Evolutionary conservation across 169 alveolate genomes (phyloP), one percentile per base, ranked within the genome.

Genomic region (Cystoisospora suis): DNA sequence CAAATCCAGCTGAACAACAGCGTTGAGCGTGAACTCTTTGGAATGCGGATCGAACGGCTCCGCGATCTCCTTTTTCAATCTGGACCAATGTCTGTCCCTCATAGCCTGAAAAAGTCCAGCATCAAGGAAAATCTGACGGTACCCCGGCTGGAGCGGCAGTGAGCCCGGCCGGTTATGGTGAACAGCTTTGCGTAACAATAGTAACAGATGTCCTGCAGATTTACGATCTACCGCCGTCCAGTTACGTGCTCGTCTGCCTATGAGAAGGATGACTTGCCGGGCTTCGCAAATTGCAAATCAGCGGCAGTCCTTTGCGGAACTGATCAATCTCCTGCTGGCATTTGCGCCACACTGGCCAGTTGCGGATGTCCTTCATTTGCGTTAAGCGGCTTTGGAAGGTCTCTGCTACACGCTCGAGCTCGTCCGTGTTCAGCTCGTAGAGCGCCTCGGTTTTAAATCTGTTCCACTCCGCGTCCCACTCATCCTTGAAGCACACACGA

Each of bases 51-150:
- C 93, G 75, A 92, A 88, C 42, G 81, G 47, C 77, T 87, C 93
- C 44, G 92, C 94, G 45, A 94, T 87, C 53, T 94, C 95, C 32
- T 90, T 88, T 89, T 91, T 92, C 40, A 94, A 86, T 12, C 90
- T 89, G 61, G 90, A 83, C 91, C 94, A 92, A 86, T 94, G 96
- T 4, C 96, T 93, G 61, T 77, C 91, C 32, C 96, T 83, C 91
- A 94, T 90, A 38, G 95, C 91, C 65, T 94, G 93, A 20, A 0
- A 32, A 36, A 29, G 3, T 1, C 23, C 3, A 4, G 40, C 6
- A 7, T 9, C 72, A 20, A 53, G 65, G 9, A 53, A 53, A 20
- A 20, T 53, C n/a, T 53, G 65, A 53, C 20, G 9, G 9, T 20
- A 20, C 65, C 9, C 20, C n/a, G 9, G 9, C 65, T 53, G 65